Conservation (phyloP, 2,329 filamentous ascomycete species). For the Stemphylium vesicarium region DNA sequence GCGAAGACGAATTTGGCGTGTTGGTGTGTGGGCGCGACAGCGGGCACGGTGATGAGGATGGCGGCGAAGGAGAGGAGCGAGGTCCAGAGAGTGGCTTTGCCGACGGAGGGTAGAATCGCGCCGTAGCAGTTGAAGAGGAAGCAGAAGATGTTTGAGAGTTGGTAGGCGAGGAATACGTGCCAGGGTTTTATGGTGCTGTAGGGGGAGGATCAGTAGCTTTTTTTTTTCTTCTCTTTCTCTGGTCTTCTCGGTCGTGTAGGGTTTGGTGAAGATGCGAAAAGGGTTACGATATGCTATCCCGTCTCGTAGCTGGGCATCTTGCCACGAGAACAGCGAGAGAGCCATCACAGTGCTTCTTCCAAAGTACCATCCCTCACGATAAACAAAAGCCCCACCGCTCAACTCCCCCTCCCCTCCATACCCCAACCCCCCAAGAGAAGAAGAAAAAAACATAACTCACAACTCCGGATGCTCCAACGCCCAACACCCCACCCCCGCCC, state of each 20-base stretch:
- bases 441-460: constrained; percentile 45
- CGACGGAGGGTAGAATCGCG: constrained; percentile 48
- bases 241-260: too few species aligned
- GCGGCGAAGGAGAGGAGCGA: constrained; percentile 57
- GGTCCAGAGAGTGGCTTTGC: constrained; percentile 53
- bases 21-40: constrained; percentile 53
- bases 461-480: constrained; percentile 60
- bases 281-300: too few species aligned
- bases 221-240: neutral
- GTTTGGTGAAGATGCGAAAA: too few species aligned
- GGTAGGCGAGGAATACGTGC: constrained; percentile 54
- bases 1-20: constrained; percentile 59
- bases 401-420: neutral
- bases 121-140: constrained; percentile 58
- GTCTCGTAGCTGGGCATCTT: too few species aligned
- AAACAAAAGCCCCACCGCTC: neutral
- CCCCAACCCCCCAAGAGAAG: neutral
- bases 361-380: too few species aligned
- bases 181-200: constrained; percentile 42
- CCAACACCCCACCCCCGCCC: constrained; percentile 59
- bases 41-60: constrained; percentile 57
- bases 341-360: too few species aligned
- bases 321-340: too few species aligned
- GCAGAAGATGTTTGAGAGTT: constrained; percentile 56
- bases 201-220: neutral